Evolutionary conservation across 495 filamentous ascomycete genomes (phyloP).

Genomic region (Trichoderma parareesei): DNA sequence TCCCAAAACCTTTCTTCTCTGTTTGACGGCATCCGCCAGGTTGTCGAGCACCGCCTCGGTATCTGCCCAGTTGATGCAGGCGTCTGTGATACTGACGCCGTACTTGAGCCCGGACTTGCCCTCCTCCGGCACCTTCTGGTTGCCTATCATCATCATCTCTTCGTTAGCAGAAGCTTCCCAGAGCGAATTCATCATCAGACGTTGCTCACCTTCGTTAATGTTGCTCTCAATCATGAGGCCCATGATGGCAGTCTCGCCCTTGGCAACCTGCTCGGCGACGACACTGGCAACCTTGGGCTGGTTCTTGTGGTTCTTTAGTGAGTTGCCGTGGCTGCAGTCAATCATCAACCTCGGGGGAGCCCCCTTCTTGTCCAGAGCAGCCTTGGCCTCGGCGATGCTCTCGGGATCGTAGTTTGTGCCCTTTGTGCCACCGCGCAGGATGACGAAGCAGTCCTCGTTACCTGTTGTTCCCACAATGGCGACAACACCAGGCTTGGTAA

Average conservation of each 20-base stretch:
- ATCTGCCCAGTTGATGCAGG: conserved; percentile 91
- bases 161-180: conserved; percentile 16
- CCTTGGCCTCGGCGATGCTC: conserved; percentile 71
- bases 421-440: conserved; percentile 84
- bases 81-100: conserved; percentile 95
- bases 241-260: conserved; percentile 83
- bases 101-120: conserved; percentile 86
- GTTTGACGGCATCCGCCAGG: conserved; percentile 74
- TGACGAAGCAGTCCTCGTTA: conserved; percentile 98
- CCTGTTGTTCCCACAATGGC: conserved; percentile 93
- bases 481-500: conserved; percentile 94
- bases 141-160: conserved; percentile 40
- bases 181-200: background rate
- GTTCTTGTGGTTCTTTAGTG: conserved; percentile 91
- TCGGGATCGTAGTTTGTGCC: conserved; percentile 89
- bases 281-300: conserved; percentile 88
- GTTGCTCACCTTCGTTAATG: conserved; percentile 72
- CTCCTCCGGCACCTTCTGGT: conserved; percentile 86
- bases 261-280: conserved; percentile 74
- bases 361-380: conserved; percentile 56
- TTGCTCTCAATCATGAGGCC: conserved; percentile 99
- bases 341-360: conserved; percentile 81
- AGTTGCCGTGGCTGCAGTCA: conserved; percentile 97
- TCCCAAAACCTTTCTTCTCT: conserved; percentile 44
- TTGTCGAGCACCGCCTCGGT: conserved; percentile 73